Evolutionary conservation across 2,329 filamentous ascomycete genomes (phyloP).

Genomic region (Hypoxylon sp.): DNA sequence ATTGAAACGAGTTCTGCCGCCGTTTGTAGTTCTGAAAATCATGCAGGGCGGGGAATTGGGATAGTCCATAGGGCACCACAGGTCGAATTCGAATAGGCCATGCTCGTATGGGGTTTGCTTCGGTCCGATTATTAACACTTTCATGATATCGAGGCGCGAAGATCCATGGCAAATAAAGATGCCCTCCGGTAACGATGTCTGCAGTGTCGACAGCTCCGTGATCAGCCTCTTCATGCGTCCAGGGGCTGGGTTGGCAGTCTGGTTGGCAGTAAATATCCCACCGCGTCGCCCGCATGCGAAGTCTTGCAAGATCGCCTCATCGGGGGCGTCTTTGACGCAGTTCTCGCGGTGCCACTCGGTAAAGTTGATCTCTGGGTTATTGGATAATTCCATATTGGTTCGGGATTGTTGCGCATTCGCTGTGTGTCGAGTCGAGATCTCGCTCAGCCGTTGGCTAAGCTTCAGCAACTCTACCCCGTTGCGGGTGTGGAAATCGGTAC

Average conservation of each 20-base stretch:
- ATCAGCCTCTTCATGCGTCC: conserved; percentile 65
- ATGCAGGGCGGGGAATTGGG: conserved; percentile 60
- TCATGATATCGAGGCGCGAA: conserved; percentile 65
- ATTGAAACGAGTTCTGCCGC: conserved; percentile 60
- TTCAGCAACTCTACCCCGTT: conserved; percentile 53
- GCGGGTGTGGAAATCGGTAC: conserved; percentile 43
- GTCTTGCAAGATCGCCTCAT: conserved; percentile 55
- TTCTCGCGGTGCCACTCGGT: conserved; percentile 54
- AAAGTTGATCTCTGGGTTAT: conserved; percentile 43
- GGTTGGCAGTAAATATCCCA: conserved; percentile 12
- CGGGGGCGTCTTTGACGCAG: conserved; percentile 54
- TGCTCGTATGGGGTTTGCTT: conserved; percentile 66
- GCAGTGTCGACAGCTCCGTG: conserved; percentile 62
- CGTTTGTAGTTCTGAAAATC: conserved; percentile 62
- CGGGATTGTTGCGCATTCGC: conserved; percentile 30
- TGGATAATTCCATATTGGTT: conserved; percentile 31
- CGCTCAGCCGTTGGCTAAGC: conserved; percentile 54
- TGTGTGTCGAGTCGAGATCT: conserved; percentile 49
- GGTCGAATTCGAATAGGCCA: conserved; percentile 69
- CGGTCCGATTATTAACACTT: conserved; percentile 65
- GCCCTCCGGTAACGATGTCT: conserved; percentile 63
- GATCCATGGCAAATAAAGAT: conserved; percentile 65
- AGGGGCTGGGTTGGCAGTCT: conserved; percentile 35
- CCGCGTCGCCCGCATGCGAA: conserved; percentile 47
- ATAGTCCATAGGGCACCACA: conserved; percentile 61